Conservation (phyloP, 768 basidiomycete genomes). For the Ephemerocybe angulata region DNA sequence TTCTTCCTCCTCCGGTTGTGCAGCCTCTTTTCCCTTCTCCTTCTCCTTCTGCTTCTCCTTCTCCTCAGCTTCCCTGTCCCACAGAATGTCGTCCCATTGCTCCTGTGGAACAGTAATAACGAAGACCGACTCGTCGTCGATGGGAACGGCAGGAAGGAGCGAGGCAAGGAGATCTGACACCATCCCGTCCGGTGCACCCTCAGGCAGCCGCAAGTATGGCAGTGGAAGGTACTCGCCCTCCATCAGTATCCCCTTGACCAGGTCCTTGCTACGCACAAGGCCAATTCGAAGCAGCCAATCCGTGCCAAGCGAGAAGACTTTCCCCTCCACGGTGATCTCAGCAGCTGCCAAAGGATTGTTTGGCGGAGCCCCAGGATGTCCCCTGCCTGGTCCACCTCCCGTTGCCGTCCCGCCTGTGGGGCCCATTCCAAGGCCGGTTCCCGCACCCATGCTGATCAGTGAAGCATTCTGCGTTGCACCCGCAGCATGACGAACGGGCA, state of each 20-base stretch:
- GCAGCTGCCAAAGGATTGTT: slow-evolving; percentile 27
- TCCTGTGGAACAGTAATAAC: slow-evolving; percentile 75
- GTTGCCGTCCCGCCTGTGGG: background rate
- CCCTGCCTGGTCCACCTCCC: background rate
- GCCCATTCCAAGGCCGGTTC: background rate
- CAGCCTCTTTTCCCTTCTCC: slow-evolving; percentile 50
- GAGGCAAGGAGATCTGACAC: slow-evolving; percentile 73
- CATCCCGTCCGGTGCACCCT: slow-evolving; percentile 68
- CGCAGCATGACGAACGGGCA: slow-evolving; percentile 56
- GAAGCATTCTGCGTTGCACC: slow-evolving; percentile 22
- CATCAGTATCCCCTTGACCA: slow-evolving; percentile 78
- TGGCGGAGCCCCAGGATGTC: background rate
- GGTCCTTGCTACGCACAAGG: slow-evolving; percentile 73
- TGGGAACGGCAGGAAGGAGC: slow-evolving; percentile 63
- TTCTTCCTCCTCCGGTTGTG: background rate
- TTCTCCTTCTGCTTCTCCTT: slow-evolving; percentile 42
- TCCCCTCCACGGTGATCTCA: slow-evolving; percentile 70
- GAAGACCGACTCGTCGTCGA: slow-evolving; percentile 68
- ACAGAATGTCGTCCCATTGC: slow-evolving; percentile 80
- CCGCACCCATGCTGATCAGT: background rate
- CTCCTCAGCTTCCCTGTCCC: slow-evolving; percentile 67
- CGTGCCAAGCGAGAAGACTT: slow-evolving; percentile 69
- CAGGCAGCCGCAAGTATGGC: slow-evolving; percentile 60
- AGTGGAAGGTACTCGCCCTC: slow-evolving; percentile 87
- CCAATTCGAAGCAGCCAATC: slow-evolving; percentile 83